phyloP scores from a whole-genome alignment of 495 filamentous ascomycete species.

The Talaromyces proteolyticus region DNA sequence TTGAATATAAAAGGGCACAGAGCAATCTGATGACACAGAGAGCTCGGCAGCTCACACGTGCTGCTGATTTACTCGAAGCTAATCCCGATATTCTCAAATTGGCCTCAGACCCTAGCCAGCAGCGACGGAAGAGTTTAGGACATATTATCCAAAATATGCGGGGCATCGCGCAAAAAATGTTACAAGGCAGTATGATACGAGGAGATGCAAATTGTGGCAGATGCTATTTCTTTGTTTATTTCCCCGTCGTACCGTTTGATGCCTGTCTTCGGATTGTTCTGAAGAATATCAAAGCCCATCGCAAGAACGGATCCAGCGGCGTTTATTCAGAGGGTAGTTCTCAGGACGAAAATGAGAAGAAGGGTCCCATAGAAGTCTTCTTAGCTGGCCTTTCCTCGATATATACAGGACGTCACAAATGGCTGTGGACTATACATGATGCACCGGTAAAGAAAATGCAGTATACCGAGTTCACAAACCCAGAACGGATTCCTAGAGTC shows the following conservation, averaged over 20 bases:
- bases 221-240: constrained; percentile 7
- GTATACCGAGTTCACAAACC: constrained; percentile 8
- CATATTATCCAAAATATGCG: constrained; percentile 12
- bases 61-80: constrained; percentile 10
- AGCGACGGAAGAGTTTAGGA: constrained; percentile 9
- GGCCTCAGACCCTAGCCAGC: constrained; percentile 14
- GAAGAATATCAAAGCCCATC: constrained; percentile 7
- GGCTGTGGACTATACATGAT: not conserved
- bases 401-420: not conserved
- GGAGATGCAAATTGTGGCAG: not conserved
- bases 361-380: not conserved
- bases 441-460: not conserved
- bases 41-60: constrained; percentile 8
- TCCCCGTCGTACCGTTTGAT: constrained; percentile 12
- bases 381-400: not conserved
- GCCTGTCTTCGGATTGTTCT: constrained; percentile 7
- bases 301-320: no score
- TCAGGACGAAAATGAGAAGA: not conserved
- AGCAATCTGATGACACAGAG: not conserved
- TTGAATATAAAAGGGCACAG: constrained; percentile 6
- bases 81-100: constrained; percentile 19
- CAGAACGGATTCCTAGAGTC: not conserved
- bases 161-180: not conserved
- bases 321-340: no score
- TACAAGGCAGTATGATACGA: not conserved